These are phyloP conservation scores for Corymbia citriodora DNA, from an alignment of 441 rosid species.

Conservation along the genomic window DNA sequence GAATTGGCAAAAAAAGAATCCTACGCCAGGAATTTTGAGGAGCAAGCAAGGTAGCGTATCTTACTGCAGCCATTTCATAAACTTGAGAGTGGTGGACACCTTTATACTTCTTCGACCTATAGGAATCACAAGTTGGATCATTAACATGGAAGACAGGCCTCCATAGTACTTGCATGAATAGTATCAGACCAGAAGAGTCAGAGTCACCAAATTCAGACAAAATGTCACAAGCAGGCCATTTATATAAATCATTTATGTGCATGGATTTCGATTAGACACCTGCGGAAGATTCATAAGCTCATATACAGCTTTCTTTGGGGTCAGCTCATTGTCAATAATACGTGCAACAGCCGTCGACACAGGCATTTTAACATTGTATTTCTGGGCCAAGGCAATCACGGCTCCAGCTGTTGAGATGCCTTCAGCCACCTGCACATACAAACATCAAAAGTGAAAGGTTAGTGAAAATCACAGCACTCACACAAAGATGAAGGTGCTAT, in stretches of 20 bases:
- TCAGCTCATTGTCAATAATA: conserved; percentile 76
- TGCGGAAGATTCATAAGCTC: conserved; percentile 93
- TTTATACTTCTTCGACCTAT: conserved; percentile 87
- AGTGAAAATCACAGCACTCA: not conserved
- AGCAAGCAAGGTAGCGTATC: not conserved
- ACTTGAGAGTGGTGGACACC: not conserved
- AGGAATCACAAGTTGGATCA: not conserved
- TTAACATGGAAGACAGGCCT: not conserved
- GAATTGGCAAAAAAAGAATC: not conserved
- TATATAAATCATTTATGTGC: not conserved
- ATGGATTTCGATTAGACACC: conserved; percentile 27
- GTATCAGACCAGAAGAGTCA: not conserved
- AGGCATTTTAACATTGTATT: conserved; percentile 87
- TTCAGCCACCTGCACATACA: conserved; percentile 62
- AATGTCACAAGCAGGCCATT: not conserved
- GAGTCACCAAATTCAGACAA: not conserved
- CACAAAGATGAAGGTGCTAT: not conserved
- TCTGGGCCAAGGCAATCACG: conserved; percentile 87
- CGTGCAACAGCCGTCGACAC: conserved; percentile 93
- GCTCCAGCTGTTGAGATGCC: conserved; percentile 97
- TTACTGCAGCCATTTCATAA: not conserved
- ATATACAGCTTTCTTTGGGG: conserved; percentile 75
- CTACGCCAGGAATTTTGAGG: not conserved
- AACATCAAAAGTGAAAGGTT: not conserved
- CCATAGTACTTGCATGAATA: not conserved